Conservation (phyloP, 805 yeast species). For the Metschnikowia lochheadii region DNA sequence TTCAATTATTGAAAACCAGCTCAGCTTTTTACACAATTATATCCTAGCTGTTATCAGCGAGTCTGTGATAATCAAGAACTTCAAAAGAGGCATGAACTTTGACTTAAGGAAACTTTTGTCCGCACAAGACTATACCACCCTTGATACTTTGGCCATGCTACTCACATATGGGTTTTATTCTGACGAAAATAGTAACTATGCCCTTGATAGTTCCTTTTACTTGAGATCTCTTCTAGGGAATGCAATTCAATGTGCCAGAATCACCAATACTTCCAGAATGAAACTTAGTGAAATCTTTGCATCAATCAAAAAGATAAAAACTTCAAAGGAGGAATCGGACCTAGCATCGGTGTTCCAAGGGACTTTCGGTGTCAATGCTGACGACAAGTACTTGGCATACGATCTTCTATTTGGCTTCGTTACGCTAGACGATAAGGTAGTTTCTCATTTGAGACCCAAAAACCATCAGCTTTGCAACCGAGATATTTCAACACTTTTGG, state of each 20-base stretch:
- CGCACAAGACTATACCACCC: constrained; percentile 65
- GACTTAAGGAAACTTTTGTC: constrained; percentile 76
- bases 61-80: constrained; percentile 67
- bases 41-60: constrained; percentile 79
- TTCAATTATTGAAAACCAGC: constrained; percentile 41
- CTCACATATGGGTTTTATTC: constrained; percentile 31
- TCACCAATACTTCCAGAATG: constrained; percentile 55
- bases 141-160: constrained; percentile 52
- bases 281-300: constrained; percentile 55
- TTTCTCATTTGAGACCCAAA: constrained; percentile 70
- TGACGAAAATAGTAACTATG: constrained; percentile 3
- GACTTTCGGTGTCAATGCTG: constrained; percentile 3
- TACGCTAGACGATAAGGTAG: constrained; percentile 55
- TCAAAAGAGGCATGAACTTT: constrained; percentile 68
- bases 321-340: constrained; percentile 3
- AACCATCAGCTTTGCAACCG: constrained; percentile 76
- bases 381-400: constrained; percentile 22
- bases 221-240: constrained; percentile 28
- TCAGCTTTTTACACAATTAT: constrained; percentile 71
- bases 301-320: constrained; percentile 21
- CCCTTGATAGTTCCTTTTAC: constrained; percentile 23
- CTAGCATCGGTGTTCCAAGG: constrained; percentile 1
- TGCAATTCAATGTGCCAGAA: constrained; percentile 32
- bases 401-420: constrained; percentile 74
- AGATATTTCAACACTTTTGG: constrained; percentile 71